Evolutionary conservation across 1,284 basidiomycete species (phyloP).

Genomic region (Tilletia horrida): DNA sequence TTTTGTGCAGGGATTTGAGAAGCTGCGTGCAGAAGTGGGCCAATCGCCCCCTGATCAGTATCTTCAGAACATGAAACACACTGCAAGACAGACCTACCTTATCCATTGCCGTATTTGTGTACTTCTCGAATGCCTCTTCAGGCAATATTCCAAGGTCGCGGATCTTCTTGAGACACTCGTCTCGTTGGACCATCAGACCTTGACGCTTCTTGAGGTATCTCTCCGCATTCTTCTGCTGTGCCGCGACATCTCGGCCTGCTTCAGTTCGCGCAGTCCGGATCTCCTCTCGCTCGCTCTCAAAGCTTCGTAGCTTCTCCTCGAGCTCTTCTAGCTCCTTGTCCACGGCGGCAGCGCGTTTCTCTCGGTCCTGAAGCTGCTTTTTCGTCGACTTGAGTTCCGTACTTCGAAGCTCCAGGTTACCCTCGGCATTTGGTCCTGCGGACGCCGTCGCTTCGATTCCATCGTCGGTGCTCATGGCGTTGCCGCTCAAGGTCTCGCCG

Average conservation of each 20-base stretch:
- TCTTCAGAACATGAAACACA: neutral
- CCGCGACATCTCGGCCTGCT: constrained; percentile 76
- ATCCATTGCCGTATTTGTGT: constrained; percentile 73
- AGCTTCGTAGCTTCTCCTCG: constrained; percentile 66
- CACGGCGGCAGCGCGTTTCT: constrained; percentile 63
- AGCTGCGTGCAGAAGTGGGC: constrained; percentile 61
- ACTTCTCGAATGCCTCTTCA: constrained; percentile 95
- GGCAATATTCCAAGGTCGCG: constrained; percentile 93
- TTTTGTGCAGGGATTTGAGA: constrained; percentile 80
- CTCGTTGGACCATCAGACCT: constrained; percentile 76
- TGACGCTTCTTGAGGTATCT: constrained; percentile 87
- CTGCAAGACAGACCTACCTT: constrained; percentile 61
- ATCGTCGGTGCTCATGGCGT: constrained; percentile 69
- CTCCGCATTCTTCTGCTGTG: constrained; percentile 90
- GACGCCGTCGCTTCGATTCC: constrained; percentile 68
- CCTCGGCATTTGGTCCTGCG: constrained; percentile 58
- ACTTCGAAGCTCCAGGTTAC: constrained; percentile 66
- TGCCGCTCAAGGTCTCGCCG: constrained; percentile 62
- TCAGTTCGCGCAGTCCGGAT: constrained; percentile 77
- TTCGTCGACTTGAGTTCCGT: constrained; percentile 69
- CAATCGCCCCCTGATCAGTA: constrained; percentile 1
- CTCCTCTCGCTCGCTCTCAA: constrained; percentile 68
- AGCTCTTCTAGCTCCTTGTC: constrained; percentile 64
- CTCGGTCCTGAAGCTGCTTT: constrained; percentile 33
- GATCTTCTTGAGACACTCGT: constrained; percentile 89